Evolutionary conservation across 345 rosid genomes (phyloP).

Genomic region (Theobroma cacao): DNA sequence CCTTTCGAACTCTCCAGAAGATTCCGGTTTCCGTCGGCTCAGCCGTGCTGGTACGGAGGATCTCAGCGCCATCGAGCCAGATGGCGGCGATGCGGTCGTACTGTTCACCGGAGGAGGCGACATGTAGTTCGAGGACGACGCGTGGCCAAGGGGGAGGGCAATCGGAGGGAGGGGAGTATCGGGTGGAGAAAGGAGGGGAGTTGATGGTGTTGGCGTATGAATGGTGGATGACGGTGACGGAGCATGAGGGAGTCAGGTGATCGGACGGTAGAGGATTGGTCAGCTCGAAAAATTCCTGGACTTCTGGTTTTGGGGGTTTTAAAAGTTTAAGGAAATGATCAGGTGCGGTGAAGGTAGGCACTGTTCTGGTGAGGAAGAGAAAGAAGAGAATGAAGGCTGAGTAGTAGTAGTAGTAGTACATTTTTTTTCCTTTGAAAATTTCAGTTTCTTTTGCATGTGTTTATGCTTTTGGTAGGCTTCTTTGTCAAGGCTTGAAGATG

Average conservation of each 20-base stretch:
- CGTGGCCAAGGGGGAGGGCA: slow-evolving; percentile 68
- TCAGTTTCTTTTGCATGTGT: not conserved
- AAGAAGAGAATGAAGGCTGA: slow-evolving; percentile 8
- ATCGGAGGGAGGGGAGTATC: slow-evolving; percentile 54
- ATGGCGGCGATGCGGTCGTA: slow-evolving; percentile 72
- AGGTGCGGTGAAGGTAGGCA: slow-evolving; percentile 24
- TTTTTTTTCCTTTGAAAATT: not conserved
- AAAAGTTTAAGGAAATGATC: slow-evolving; percentile 34
- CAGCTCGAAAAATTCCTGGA: slow-evolving; percentile 55
- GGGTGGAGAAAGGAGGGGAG: slow-evolving; percentile 60
- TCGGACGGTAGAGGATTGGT: slow-evolving; percentile 52
- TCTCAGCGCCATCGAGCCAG: slow-evolving; percentile 88
- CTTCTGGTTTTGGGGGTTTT: not conserved
- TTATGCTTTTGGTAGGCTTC: too few species aligned
- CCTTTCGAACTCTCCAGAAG: slow-evolving; percentile 81
- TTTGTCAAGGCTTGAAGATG: too few species aligned
- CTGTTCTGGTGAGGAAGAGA: slow-evolving; percentile 17
- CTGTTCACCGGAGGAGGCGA: slow-evolving; percentile 59
- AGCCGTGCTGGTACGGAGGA: slow-evolving; percentile 88
- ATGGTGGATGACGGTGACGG: slow-evolving; percentile 55
- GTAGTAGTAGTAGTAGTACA: not conserved
- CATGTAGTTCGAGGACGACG: slow-evolving; percentile 56
- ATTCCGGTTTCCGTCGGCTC: slow-evolving; percentile 62
- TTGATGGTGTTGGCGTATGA: slow-evolving; percentile 77
- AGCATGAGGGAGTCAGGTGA: slow-evolving; percentile 52